Evolutionary conservation across 306 rosid species (phyloP).

Genomic region (Fagus sylvatica): DNA sequence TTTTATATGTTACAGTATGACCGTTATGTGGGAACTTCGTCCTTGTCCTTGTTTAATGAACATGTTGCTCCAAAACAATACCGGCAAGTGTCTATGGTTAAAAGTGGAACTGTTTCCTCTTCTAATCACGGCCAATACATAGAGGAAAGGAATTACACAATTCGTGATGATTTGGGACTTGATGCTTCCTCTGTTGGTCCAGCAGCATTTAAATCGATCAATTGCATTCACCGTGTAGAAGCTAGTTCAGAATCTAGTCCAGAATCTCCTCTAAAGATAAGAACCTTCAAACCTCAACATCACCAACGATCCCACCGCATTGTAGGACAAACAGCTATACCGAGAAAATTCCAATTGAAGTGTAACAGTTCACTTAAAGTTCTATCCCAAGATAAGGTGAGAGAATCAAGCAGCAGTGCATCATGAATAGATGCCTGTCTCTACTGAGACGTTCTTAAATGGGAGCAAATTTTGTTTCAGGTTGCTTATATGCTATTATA

Average conservation of each 20-base stretch:
- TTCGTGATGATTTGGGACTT: not conserved
- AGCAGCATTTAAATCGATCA: not conserved
- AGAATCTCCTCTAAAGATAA: not conserved
- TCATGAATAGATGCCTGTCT: conserved; percentile 8
- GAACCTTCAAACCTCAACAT: conserved; percentile 12
- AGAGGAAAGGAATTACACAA: not conserved
- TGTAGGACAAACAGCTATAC: not conserved
- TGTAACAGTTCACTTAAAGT: conserved; percentile 16
- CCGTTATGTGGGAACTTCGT: not conserved
- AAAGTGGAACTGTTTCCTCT: not conserved
- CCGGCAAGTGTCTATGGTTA: conserved; percentile 6
- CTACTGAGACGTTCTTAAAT: conserved; percentile 10
- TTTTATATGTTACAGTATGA: conserved; percentile 5
- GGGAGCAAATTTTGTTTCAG: not conserved
- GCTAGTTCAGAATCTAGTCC: not conserved
- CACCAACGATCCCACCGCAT: conserved; percentile 12
- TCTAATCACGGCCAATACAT: not conserved
- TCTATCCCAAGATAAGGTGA: conserved; percentile 38
- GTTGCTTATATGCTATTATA: not conserved
- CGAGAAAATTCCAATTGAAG: conserved; percentile 30
- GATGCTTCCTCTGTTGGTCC: conserved; percentile 31
- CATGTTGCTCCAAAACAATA: conserved; percentile 12
- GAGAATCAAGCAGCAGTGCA: conserved; percentile 13
- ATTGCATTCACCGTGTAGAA: not conserved
- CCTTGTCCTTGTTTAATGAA: not conserved